Conservation (phyloP, 1,284 basidiomycete genomes). For the Cryptococcus floricola region DNA sequence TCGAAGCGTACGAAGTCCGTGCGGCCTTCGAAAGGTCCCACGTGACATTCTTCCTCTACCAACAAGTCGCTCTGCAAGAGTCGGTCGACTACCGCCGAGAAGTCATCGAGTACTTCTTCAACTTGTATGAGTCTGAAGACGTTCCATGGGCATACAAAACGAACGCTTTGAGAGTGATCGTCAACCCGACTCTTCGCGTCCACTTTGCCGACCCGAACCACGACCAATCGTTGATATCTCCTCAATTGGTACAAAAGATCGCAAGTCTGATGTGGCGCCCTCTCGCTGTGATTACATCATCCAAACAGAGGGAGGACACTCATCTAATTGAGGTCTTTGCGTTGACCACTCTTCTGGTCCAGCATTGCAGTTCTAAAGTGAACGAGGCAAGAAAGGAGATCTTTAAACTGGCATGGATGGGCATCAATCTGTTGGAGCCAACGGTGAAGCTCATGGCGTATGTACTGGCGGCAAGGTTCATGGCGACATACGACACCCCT, state of each 20-base stretch:
- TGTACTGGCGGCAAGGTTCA: constrained; percentile 90
- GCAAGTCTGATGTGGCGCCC: constrained; percentile 45
- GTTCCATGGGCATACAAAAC: constrained; percentile 77
- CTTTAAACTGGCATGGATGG: constrained; percentile 92
- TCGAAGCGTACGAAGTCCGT: constrained; percentile 75
- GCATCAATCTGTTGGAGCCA: constrained; percentile 61
- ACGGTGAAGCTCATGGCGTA: constrained; percentile 94
- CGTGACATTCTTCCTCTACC: constrained; percentile 83
- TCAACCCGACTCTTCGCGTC: constrained; percentile 83
- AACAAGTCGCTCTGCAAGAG: constrained; percentile 65
- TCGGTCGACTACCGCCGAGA: constrained; percentile 68
- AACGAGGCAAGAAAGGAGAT: constrained; percentile 85
- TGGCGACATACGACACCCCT: constrained; percentile 84
- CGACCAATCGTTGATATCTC: constrained; percentile 38
- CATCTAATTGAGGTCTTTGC: constrained; percentile 89
- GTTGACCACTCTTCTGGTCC: constrained; percentile 83
- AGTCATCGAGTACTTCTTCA: constrained; percentile 77
- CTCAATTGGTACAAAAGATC: constrained; percentile 32
- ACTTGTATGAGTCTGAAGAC: constrained; percentile 69
- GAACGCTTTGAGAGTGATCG: constrained; percentile 76
- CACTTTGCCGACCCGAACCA: constrained; percentile 56
- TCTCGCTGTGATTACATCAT: constrained; percentile 26
- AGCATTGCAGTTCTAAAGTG: constrained; percentile 72
- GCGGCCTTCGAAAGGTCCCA: constrained; percentile 77
- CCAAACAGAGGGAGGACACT: constrained; percentile 42